These are phyloP conservation scores for Circinella umbellata DNA, from an alignment of 371 early-diverging fungal genomes.

Conservation along the genomic window DNA sequence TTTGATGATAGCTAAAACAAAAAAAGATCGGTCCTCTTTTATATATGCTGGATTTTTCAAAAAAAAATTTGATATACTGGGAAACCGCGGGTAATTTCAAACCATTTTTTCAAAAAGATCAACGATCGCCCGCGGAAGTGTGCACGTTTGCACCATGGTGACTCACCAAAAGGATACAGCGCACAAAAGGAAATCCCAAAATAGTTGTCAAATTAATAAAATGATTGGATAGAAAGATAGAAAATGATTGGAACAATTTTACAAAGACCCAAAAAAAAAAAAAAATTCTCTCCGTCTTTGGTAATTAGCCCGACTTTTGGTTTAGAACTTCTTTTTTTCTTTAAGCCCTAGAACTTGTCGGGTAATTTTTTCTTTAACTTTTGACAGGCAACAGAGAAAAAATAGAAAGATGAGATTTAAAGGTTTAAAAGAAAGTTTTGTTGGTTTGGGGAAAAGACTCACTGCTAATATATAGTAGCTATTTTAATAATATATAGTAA, in stretches of 20 bases:
- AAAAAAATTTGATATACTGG: not conserved
- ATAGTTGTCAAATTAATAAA: not conserved
- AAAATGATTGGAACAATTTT: not conserved
- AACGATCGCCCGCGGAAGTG: not conserved
- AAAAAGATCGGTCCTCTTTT: not conserved
- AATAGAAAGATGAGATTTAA: no score
- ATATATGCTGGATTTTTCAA: not conserved
- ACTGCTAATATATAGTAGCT: no score
- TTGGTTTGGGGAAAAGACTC: no score
- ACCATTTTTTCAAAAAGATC: not conserved
- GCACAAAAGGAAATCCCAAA: not conserved
- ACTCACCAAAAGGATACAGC: not conserved
- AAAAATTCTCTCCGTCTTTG: not conserved
- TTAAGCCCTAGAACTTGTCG: not conserved
- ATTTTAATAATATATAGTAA: no score
- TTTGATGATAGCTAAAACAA: not conserved
- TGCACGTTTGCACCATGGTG: not conserved
- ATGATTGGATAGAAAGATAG: no score
- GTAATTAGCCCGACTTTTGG: slow-evolving; percentile 2
- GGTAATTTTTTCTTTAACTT: not conserved
- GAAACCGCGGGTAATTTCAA: slow-evolving; percentile 1
- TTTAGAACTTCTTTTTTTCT: not conserved
- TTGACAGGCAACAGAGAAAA: not conserved
- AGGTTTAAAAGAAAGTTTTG: no score
- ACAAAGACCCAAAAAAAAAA: not conserved